Evolutionary conservation across 495 filamentous ascomycete genomes (phyloP).

Genomic region (Xeromyces bisporus): DNA sequence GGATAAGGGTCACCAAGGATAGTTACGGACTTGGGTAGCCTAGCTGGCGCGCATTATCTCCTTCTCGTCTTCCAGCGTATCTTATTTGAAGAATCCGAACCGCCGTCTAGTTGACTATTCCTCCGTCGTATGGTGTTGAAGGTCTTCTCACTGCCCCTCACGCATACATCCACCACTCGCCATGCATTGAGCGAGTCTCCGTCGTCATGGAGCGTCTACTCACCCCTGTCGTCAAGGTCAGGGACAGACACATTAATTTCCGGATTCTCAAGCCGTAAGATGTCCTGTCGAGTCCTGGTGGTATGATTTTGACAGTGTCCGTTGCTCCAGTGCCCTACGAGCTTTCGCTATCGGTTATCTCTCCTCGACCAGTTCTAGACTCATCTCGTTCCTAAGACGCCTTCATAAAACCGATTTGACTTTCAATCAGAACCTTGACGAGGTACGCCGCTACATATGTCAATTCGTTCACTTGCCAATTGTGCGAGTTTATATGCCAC

Average conservation of each 20-base stretch:
- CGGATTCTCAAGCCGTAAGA: slow-evolving; percentile 16
- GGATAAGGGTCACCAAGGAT: too few species aligned
- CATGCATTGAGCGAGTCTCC: too few species aligned
- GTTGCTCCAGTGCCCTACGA: slow-evolving; percentile 39
- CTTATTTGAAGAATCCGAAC: too few species aligned
- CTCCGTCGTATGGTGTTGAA: too few species aligned
- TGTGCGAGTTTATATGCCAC: background rate
- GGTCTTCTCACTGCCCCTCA: too few species aligned
- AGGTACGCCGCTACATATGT: slow-evolving; percentile 16
- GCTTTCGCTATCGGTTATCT: slow-evolving; percentile 65
- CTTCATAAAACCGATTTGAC: slow-evolving; percentile 29
- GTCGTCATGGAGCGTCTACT: too few species aligned
- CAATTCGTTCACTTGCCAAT: background rate
- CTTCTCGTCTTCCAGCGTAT: too few species aligned
- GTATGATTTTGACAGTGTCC: background rate
- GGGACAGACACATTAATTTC: slow-evolving; percentile 9
- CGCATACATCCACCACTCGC: too few species aligned
- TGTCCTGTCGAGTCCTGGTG: background rate
- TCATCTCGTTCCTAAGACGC: slow-evolving; percentile 38
- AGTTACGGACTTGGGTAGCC: too few species aligned
- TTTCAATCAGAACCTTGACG: slow-evolving; percentile 18
- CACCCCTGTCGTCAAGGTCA: too few species aligned
- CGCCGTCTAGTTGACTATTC: too few species aligned
- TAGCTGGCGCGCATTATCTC: too few species aligned
- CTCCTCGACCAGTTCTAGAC: slow-evolving; percentile 48